Base-by-base conservation (phyloP, 805 yeast genomes). In the Pichia thaimueangensis region DNA sequence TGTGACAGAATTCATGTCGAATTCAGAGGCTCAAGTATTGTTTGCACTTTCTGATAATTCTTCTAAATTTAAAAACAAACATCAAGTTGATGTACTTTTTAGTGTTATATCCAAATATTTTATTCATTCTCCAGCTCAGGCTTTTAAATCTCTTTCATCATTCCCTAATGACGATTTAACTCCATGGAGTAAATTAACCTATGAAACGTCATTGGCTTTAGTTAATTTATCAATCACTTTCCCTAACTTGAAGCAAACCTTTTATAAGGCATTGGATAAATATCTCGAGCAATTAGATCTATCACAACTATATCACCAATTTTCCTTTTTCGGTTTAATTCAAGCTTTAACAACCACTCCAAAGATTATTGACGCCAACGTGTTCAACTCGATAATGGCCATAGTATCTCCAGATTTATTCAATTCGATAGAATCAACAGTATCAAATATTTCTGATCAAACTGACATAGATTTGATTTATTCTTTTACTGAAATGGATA, bases 41-140 rank as follows among this genome's bases (percentile, higher is more conserved):
- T 50, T 73, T 35, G 83, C 86, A 0, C 59, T 82, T 22, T 75
- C 82, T 46, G 64, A 65, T 22, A 62, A 76, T 12, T 66, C 76
- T 6, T 47, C 54, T 4, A 48, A 50, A 27, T 52, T 70, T 42
- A 55, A 56, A 43, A 65, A 62, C 41, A 55, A 56, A 20, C 53
- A 48, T 6, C 74, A 73, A 33, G 80, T 75, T 5, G 53, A 60
- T 12, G 45, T 60, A 9, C 55, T 79, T 27, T 53, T 73, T n/a
- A 59, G 62, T 6, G 71, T 74, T 45, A 64, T 80, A 38, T 58
- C 67, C 6, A 47, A 56, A 13, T 77, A 77, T 50, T 60, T 80
- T 27, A 47, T 65, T 30, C 76, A 71, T 36, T 58, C 72, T 24
- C 71, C 73, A 10, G 50, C 48, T 12, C 78, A 73, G 50, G 51